These are phyloP conservation scores for Strobilomyces dryophilus DNA, from an alignment of 768 basidiomycete genomes.

Conservation along the genomic window DNA sequence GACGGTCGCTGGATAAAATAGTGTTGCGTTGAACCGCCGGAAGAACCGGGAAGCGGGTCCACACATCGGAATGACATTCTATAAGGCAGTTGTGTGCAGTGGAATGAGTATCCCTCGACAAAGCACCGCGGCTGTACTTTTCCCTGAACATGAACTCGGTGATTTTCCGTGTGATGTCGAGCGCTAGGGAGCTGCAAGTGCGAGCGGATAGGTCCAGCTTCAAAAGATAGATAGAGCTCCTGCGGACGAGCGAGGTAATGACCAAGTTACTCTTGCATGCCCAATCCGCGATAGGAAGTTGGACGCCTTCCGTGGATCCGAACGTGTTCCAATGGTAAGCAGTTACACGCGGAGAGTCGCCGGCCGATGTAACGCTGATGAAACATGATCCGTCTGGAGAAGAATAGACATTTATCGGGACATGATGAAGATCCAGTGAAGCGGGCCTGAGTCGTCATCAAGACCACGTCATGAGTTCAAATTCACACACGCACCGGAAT, in stretches of 20 bases:
- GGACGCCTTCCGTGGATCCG: conserved; percentile 45
- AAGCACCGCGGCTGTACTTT: conserved; percentile 27
- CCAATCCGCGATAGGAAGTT: conserved; percentile 31
- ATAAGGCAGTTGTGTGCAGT: conserved; percentile 47
- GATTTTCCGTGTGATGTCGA: conserved; percentile 51
- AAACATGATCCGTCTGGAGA: conserved; percentile 57
- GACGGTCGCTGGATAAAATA: conserved; percentile 33
- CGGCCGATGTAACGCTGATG: conserved; percentile 28
- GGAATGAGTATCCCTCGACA: conserved; percentile 12
- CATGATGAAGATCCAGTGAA: conserved; percentile 34
- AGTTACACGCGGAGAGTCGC: conserved; percentile 19
- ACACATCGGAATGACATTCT: conserved; percentile 53
- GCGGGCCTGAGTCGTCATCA: conserved; percentile 36
- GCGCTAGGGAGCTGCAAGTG: conserved; percentile 39
- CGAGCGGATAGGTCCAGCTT: conserved; percentile 33
- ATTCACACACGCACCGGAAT: conserved; percentile 39
- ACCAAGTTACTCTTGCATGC: conserved; percentile 23
- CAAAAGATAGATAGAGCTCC: conserved; percentile 41
- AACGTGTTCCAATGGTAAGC: conserved; percentile 59
- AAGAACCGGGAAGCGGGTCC: conserved; percentile 57
- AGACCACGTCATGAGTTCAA: not conserved
- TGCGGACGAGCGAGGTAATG: conserved; percentile 45
- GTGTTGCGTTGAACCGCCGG: conserved; percentile 46
- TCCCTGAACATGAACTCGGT: conserved; percentile 58
- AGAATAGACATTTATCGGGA: conserved; percentile 37